phyloP scores from a whole-genome alignment of 257 asterid species.

The Solanum chiquidenum region DNA sequence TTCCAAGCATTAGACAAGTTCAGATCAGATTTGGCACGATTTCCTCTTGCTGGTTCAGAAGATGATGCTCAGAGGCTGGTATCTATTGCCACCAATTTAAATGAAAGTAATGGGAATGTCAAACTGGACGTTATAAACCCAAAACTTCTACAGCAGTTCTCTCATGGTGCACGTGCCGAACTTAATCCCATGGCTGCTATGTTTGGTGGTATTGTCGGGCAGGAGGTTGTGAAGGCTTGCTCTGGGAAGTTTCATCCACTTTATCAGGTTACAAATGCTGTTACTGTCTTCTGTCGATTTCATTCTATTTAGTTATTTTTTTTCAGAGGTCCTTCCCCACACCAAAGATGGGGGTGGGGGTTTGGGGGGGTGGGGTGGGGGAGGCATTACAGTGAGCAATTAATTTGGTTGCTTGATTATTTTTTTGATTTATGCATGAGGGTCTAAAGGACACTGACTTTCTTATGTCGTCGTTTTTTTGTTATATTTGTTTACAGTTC shows the following conservation, averaged over 20 bases:
- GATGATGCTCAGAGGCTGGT: slow-evolving; percentile 78
- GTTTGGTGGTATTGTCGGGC: slow-evolving; percentile 96
- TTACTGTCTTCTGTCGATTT: neutral
- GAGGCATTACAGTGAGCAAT: neutral
- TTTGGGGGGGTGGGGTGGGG: neutral
- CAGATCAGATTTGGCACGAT: slow-evolving; percentile 48
- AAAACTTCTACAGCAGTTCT: slow-evolving; percentile 59
- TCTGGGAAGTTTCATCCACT: slow-evolving; percentile 95
- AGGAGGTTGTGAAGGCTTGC: slow-evolving; percentile 96
- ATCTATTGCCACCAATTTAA: slow-evolving; percentile 47
- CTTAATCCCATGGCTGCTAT: slow-evolving; percentile 97
- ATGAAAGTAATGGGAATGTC: slow-evolving; percentile 53
- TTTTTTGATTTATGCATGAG: neutral
- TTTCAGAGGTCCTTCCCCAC: neutral
- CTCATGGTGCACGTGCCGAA: slow-evolving; percentile 86
- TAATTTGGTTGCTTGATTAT: neutral
- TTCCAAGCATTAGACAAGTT: slow-evolving; percentile 77
- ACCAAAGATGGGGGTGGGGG: neutral
- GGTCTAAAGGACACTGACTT: neutral
- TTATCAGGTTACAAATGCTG: slow-evolving; percentile 44
- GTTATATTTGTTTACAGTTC: slow-evolving; percentile 38
- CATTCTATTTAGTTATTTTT: neutral
- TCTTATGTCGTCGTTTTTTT: neutral
- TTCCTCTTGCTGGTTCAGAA: slow-evolving; percentile 80
- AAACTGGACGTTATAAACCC: slow-evolving; percentile 65